Evolutionary conservation across 192 early-diverging fungal species (phyloP), one percentile per base, ranked within the genome.

Genomic region (Neocallimastix lanati): DNA sequence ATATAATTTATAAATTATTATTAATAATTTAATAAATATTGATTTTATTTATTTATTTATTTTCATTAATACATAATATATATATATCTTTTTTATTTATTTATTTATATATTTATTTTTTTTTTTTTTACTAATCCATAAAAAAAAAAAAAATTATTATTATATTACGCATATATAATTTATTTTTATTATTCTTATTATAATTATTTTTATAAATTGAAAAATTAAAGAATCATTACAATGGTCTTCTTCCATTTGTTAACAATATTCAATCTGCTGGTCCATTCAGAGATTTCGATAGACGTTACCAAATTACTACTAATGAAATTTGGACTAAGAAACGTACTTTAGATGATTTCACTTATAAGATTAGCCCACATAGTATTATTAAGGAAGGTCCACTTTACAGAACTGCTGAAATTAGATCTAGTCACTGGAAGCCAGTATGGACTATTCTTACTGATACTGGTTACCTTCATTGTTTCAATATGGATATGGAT

Each of bases 381-480:
- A 29, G 18, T 21, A 29, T 79, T 21, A 11, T 79, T 4, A 40
- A 76, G n/a, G 40, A 79, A 29, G 78, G 78, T 76, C 40, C 76
- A 76, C 36, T 79, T 21, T 76, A 79, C 12, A 40, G 78, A 29
- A 40, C 29, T 29, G 78, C 40, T 29, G 76, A 40, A 29, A 79
- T 79, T 79, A 40, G 78, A 40, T 76, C 28, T 40, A 76, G 40
- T 29, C 40, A 29, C 28, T 79, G 78, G 78, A 79, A 79, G 12
- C 78, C 78, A 21, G 40, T 76, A 29, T 79, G 78, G 36, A 29
- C 29, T 13, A 76, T 79, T 21, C 30, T 79, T 40, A 79, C 78
- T 29, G 78, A 79, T 29, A 29, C 33, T 21, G 78, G 78, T 29
- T 79, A 76, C 25, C 37, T 79, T 18, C 78, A 79, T 11, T 79